phyloP scores from a whole-genome alignment of 306 rosid species.

The Betula pendula region DNA sequence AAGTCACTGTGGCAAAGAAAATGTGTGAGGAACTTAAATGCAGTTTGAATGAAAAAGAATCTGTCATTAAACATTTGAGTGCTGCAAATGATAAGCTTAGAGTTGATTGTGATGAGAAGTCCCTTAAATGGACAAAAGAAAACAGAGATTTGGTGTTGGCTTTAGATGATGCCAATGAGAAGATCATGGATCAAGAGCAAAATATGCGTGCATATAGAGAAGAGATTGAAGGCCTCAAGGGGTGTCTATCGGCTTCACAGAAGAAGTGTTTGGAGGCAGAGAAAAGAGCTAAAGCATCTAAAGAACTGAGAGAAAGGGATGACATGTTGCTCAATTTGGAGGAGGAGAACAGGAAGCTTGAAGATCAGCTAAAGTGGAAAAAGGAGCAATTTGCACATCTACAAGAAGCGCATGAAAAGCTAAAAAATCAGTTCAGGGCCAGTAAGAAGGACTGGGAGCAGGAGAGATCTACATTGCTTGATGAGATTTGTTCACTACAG shows the following conservation, averaged over 20 bases:
- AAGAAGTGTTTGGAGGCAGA: constrained; percentile 47
- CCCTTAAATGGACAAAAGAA: constrained; percentile 42
- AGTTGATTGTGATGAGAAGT: constrained; percentile 48
- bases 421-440: constrained; percentile 41
- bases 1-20: constrained; percentile 26
- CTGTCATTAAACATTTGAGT: constrained; percentile 49
- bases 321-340: constrained; percentile 41
- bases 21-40: constrained; percentile 45
- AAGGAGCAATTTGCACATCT: constrained; percentile 75
- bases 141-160: constrained; percentile 46
- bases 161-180: constrained; percentile 62
- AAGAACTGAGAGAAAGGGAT: constrained; percentile 56
- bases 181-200: constrained; percentile 52
- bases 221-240: constrained; percentile 60
- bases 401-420: constrained; percentile 67
- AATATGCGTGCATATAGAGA: constrained; percentile 36
- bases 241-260: constrained; percentile 44
- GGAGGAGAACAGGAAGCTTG: constrained; percentile 52
- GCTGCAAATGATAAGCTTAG: constrained; percentile 60
- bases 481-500: constrained; percentile 64
- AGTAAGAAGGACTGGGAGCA: constrained; percentile 63
- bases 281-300: constrained; percentile 35
- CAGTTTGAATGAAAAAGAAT: constrained; percentile 45
- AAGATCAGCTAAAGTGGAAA: constrained; percentile 82
- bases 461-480: constrained; percentile 59